phyloP scores from a whole-genome alignment of 2,329 filamentous ascomycete genomes.

The Fusarium verrucosum region DNA sequence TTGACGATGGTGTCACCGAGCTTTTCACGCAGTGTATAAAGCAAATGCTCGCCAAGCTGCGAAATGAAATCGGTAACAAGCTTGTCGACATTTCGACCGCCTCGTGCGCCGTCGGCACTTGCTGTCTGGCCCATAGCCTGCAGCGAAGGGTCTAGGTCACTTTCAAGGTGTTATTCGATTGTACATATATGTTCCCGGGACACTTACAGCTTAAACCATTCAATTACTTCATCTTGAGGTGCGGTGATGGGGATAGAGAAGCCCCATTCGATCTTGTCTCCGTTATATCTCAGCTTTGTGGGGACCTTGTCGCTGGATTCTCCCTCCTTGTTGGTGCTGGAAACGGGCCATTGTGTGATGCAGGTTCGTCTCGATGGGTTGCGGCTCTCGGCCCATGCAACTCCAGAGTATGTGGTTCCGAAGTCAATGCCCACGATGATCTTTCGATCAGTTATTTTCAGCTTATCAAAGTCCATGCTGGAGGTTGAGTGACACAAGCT shows the following conservation, averaged over 20 bases:
- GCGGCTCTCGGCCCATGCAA: constrained; percentile 58
- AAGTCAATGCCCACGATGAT: constrained; percentile 63
- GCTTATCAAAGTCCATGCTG: constrained; percentile 51
- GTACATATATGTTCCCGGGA: background rate
- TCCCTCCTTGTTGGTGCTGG: constrained; percentile 48
- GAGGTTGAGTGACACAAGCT: constrained; percentile 1
- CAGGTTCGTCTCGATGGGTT: constrained; percentile 49
- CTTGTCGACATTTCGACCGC: constrained; percentile 50
- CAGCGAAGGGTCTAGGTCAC: constrained; percentile 52
- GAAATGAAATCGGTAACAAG: constrained; percentile 59
- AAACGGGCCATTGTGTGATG: constrained; percentile 56
- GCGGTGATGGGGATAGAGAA: constrained; percentile 55
- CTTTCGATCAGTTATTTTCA: constrained; percentile 50
- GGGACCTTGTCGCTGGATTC: constrained; percentile 57
- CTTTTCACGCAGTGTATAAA: constrained; percentile 54
- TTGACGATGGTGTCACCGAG: constrained; percentile 55
- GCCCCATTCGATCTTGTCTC: constrained; percentile 55
- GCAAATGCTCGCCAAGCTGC: constrained; percentile 56
- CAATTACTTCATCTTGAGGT: constrained; percentile 51
- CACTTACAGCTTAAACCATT: constrained; percentile 61
- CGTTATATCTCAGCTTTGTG: constrained; percentile 54
- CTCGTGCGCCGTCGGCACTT: constrained; percentile 39
- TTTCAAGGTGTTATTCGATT: constrained; percentile 26
- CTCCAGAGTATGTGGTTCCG: constrained; percentile 63
- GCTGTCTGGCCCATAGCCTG: constrained; percentile 47